Evolutionary conservation across 1,284 basidiomycete genomes (phyloP), one percentile per base, ranked within the genome.

Genomic region (Tetrapyrgos nigripes): DNA sequence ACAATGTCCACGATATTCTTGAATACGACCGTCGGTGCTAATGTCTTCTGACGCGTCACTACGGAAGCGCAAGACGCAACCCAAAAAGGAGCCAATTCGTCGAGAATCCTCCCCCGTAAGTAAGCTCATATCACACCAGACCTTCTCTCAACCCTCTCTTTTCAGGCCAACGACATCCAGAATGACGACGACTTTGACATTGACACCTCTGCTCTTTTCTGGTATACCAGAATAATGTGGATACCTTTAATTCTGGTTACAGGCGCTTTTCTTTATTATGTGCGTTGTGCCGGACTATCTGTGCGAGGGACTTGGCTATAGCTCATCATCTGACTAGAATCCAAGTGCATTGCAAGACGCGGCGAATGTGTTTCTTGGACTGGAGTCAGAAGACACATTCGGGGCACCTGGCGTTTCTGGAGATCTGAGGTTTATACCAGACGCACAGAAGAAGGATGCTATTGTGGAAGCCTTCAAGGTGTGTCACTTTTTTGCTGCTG

Each of bases 221-320:
- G 61, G 55, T 62, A 65, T 37, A 55, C 56, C 46, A 61, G 54
- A 50, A 55, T 63, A 35, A 46, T 60, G 6, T 65, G 58, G 61
- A 50, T 64, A 48, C 63, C 63, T 28, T n/a, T 64, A 3, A 27
- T 61, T 11, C 17, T 62, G 24, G 49, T 35, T 21, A 57, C 61
- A 23, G 61, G 59, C 27, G 48, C 57, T 14, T 60, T 64, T 28
- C 17, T 64, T 3, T 64, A 64, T 33, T 24, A 59, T 43, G 63
- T 64, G 19, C 13, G 63, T 29, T 24, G 14, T 13, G 5, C n/a
- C 24, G 21, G 26, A 33, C 37, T 40, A 11, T n/a, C 17, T 4
- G 5, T 40, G 13, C 17, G 37, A 40, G 17, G 4, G 37, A n/a
- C n/a, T n/a, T n/a, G n/a, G n/a, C n/a, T 9, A 40, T 17, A n/a